Evolutionary conservation across 2,329 filamentous ascomycete species (phyloP), one percentile per base, ranked within the genome.

Genomic region (Curvularia sp.): DNA sequence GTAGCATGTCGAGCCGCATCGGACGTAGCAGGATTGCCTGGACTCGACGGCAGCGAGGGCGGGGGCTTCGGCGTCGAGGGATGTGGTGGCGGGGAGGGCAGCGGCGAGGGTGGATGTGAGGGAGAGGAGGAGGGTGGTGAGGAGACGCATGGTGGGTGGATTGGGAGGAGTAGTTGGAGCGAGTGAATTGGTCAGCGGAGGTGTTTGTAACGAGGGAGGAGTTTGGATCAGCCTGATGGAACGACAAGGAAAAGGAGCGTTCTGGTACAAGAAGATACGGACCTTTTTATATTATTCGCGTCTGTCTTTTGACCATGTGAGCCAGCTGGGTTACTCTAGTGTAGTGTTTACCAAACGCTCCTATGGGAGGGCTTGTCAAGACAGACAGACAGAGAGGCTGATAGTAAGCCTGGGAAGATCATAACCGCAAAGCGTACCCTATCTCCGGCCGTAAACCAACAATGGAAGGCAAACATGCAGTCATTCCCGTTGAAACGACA

Each of bases 1-100:
- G 78, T 88, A 88, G 73, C 77, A 81, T 45, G 72, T 79, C 51
- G 74, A 80, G 54, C 86, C 85, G 72, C 87, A 88, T 48, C 80
- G 81, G 39, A 82, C 79, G 74, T 77, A 75, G 68, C 83, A 80
- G 28, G 56, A 57, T 69, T 80, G 76, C 62, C 80, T 74, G 64
- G 77, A 60, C 23, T 75, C 67, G 43, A 80, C 43, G 1, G 53
- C 49, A 18, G 68, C 67, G 27, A 67, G 60, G 13, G 61, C 55
- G 9, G 65, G 64, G 8, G 65, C 48, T 10, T 67, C 49, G 41
- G 65, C 43, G 18, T 68, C 57, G 51, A n/a, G n/a, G n/a, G n/a
- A n/a, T n/a, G 69, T 55, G 53, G 38, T 49, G 5, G 62, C 46
- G 53, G 67, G 58, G 54, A 71, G 65, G 55, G 66, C 64, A 65